Evolutionary conservation across 164 flowering plant species (phyloP).

Genomic region (Echeveria elegans): DNA sequence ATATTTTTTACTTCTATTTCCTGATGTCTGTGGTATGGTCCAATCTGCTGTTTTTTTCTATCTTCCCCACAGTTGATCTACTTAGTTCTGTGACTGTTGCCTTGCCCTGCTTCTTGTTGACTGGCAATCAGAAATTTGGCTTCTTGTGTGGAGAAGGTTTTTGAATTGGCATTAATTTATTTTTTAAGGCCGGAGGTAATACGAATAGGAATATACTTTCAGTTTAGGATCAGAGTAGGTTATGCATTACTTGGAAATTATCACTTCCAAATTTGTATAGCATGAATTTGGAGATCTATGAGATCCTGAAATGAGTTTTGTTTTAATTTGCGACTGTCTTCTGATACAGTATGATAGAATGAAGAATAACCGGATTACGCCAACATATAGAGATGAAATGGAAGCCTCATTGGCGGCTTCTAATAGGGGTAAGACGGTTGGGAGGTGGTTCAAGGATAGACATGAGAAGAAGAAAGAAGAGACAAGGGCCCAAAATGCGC

Average conservation of each 20-base stretch:
- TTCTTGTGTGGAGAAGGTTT: background rate
- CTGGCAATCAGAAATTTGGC: background rate
- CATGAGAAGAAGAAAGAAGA: slow-evolving; percentile 63
- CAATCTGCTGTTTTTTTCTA: no score
- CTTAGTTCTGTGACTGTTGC: background rate
- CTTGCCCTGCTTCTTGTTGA: background rate
- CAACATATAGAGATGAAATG: slow-evolving; percentile 27
- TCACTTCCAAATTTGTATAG: background rate
- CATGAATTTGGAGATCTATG: no score
- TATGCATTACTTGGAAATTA: background rate
- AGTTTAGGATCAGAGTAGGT: background rate
- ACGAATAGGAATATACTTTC: background rate
- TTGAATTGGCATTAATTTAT: background rate
- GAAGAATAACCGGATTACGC: slow-evolving; percentile 30
- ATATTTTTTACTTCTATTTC: background rate
- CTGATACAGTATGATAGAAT: slow-evolving; percentile 34
- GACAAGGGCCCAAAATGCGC: slow-evolving; percentile 50
- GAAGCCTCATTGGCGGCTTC: slow-evolving; percentile 18
- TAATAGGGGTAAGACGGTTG: slow-evolving; percentile 44
- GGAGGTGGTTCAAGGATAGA: slow-evolving; percentile 68
- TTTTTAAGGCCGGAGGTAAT: no score
- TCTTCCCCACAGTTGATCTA: no score
- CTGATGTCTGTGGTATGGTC: background rate
- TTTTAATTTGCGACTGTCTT: background rate
- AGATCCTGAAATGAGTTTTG: no score